Evolutionary conservation across 768 basidiomycete species (phyloP).

Genomic region (Tephrocybe sp.): DNA sequence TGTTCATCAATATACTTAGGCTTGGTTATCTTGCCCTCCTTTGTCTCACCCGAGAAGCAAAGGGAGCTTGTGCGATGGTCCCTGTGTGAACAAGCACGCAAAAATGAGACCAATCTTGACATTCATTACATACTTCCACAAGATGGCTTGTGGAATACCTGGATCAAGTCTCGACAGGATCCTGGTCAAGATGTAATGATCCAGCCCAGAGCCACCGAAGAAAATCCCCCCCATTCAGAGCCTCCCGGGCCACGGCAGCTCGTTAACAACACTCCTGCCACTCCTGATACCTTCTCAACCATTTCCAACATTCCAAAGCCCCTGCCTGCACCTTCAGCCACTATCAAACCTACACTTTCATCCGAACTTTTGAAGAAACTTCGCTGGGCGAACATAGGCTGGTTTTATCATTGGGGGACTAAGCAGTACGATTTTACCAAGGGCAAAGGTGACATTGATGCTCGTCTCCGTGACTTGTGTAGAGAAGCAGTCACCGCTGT

Average conservation of each 20-base stretch:
- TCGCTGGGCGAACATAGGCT: slow-evolving; percentile 95
- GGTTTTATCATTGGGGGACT: slow-evolving; percentile 95
- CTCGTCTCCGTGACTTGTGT: slow-evolving; percentile 56
- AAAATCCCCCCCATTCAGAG: slow-evolving; percentile 18
- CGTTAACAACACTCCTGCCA: slow-evolving; percentile 70
- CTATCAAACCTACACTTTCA: slow-evolving; percentile 45
- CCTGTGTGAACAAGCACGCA: slow-evolving; percentile 68
- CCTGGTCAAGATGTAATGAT: slow-evolving; percentile 32
- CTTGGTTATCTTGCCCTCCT: slow-evolving; percentile 79
- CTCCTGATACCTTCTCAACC: slow-evolving; percentile 47
- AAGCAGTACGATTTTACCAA: slow-evolving; percentile 91
- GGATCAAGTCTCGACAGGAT: slow-evolving; percentile 35
- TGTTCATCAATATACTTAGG: slow-evolving; percentile 45
- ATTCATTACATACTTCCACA: slow-evolving; percentile 78
- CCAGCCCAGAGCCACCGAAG: slow-evolving; percentile 42
- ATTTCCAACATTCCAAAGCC: slow-evolving; percentile 59
- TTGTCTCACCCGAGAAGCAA: slow-evolving; percentile 62
- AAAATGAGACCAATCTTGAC: slow-evolving; percentile 87
- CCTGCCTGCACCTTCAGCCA: slow-evolving; percentile 62
- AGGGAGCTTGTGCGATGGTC: slow-evolving; percentile 68
- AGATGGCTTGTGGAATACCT: slow-evolving; percentile 75
- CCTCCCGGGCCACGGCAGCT: slow-evolving; percentile 59
- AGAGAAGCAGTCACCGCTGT: slow-evolving; percentile 57
- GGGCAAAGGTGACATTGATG: slow-evolving; percentile 61
- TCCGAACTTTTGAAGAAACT: slow-evolving; percentile 70